These are phyloP conservation scores for Thermoascus crustaceus DNA, from an alignment of 2,329 filamentous ascomycete genomes.

Conservation along the genomic window DNA sequence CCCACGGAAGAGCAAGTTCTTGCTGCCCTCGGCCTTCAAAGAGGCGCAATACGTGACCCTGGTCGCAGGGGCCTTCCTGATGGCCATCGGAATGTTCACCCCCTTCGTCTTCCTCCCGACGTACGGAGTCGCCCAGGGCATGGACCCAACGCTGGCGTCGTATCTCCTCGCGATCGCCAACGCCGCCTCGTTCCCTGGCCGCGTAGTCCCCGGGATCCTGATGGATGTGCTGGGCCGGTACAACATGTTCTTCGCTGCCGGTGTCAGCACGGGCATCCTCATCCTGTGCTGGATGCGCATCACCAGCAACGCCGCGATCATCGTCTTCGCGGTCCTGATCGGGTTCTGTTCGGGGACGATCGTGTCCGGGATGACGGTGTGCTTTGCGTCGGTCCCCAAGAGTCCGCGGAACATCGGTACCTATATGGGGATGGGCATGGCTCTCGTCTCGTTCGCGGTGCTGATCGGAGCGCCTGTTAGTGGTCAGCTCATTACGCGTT, in stretches of 20 bases:
- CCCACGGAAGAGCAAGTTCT: slow-evolving; percentile 15
- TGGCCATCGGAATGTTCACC: slow-evolving; percentile 20
- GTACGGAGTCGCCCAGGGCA: slow-evolving; percentile 17
- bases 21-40: slow-evolving; percentile 15
- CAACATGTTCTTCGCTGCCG: slow-evolving; percentile 20
- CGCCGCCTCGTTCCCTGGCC: slow-evolving; percentile 26
- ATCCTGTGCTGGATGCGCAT: slow-evolving; percentile 21
- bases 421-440: slow-evolving; percentile 16
- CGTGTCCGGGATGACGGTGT: slow-evolving; percentile 16
- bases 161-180: slow-evolving; percentile 26
- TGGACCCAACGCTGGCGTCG: slow-evolving; percentile 15
- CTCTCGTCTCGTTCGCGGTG: slow-evolving; percentile 34
- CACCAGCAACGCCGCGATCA: slow-evolving; percentile 17
- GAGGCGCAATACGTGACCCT: slow-evolving; percentile 15
- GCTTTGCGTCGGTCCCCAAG: slow-evolving; percentile 9
- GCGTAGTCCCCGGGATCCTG: slow-evolving; percentile 25
- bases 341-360: slow-evolving; percentile 29
- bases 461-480: slow-evolving; percentile 44
- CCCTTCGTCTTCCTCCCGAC: slow-evolving; percentile 26
- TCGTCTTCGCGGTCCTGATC: slow-evolving; percentile 23
- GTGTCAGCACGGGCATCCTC: slow-evolving; percentile 19
- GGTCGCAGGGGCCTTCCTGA: slow-evolving; percentile 15
- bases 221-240: slow-evolving; percentile 26
- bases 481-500: slow-evolving; percentile 37
- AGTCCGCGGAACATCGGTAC: slow-evolving; percentile 13